Base-by-base conservation (phyloP, 495 filamentous ascomycete species). In the Penicillium cinerascens region DNA sequence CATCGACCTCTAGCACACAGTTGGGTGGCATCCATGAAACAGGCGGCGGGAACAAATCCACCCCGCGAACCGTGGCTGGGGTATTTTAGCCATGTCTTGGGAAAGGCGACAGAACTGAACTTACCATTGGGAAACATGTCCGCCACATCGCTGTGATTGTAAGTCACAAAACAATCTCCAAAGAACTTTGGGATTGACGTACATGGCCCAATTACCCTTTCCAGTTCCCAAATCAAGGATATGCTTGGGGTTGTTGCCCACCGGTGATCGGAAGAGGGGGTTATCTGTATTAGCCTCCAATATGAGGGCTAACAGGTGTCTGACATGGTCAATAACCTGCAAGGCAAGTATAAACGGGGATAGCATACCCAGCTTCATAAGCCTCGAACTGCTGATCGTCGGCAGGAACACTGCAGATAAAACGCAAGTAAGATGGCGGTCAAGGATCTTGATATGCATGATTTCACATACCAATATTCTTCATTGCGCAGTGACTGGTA, bases 1-100 rank as follows among this genome's bases (percentile, higher is more conserved):
- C 56, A 37, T 65, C 66, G 0, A 69, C 56, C 23, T 59, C 49
- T 22, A 67, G 50, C 7, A 26, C 25, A 7, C 25, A 26, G 7
- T 26, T 26, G 25, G 25, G 25, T 26, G 25, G 25, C 25, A 67
- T 52, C 60, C 52, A 59, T 1, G 44, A 16, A 7, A 51, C 46
- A n/a, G 54, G 56, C 3, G 56, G 51, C 16, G 56, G 51, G 27
- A 45, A 59, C 10, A 53, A 44, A 41, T 58, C 49, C 9, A 49
- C 49, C 10, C 54, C 49, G 15, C 49, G 49, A 17, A 57, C 44
- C 25, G 49, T 51, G 1, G 38, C 44, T 38, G 25, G 11, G 27
- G 33, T 18, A 17, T 35, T 42, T 17, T 37, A 20, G 23, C 20
- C 13, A 7, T 23, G 10, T 6, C 15, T 44, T 42, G n/a, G n/a